Evolutionary conservation across 1,284 basidiomycete species (phyloP), one percentile per base, ranked within the genome.

Genomic region (Sphagnurus paluster): DNA sequence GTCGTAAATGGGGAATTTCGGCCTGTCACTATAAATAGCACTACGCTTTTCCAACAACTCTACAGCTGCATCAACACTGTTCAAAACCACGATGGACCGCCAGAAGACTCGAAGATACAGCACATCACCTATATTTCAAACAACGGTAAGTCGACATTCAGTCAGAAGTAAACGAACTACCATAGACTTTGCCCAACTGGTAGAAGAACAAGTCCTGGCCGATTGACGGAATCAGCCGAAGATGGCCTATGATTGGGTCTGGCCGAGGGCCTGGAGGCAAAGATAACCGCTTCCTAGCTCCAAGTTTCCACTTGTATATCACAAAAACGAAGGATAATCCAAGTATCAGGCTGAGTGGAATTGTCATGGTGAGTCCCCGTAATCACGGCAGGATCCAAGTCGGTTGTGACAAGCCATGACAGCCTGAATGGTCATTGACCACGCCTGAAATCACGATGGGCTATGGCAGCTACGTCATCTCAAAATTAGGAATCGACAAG

Each of bases 21-120:
- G 57, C 5, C 59, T 45, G 32, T 59, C 59, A 19, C 59, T 59
- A 33, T 60, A 57, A 5, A 50, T 60, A 4, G 50, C 40, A 30
- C 58, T 57, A 33, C 52, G 48, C n/a, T 52, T 54, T 2, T 62
- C 60, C 7, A 63, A 53, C 13, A 63, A 43, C 13, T 56, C 59
- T 5, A 43, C 36, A 9, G 52, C 49, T 5, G 55, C 51, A 25
- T 54, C 38, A 3, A 53, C 16, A 20, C 54, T 57, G 32, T 61
- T 60, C 25, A 62, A 39, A 2, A 63, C 46, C 16, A 62, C 50
- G 13, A 62, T 49, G 11, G 55, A 46, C 20, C 50, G 44, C 1
- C 56, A 54, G 19, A 53, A 45, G 17, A 59, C 39, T 4, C 39
- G 33, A 11, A 58, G 39, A 29, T 54, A 44, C 11, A 58, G 39